Base-by-base conservation (phyloP, 225 moss, liverwort and hornwort genomes). In the Rhytidiadelphus loreus region DNA sequence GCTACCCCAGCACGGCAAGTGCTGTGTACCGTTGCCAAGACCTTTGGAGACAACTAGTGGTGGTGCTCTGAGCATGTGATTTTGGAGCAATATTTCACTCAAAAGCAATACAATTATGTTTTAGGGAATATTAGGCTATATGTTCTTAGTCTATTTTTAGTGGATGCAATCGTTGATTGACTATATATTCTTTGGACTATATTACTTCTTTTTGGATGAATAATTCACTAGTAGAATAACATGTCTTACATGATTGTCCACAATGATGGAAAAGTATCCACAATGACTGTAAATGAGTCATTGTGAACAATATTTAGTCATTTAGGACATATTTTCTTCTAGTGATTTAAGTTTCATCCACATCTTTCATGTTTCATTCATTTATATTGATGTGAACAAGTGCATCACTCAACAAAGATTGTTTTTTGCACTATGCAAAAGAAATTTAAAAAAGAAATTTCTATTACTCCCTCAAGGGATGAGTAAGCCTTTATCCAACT, bases 381-480 rank as follows among this genome's bases (percentile, higher is more conserved):
- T 43, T 43, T 26, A 26, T 26, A 26, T 16, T 14, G 16, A 71
- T 71, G 22, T 26, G 16, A 26, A 16, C 16, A 43, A 26, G 0
- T 2, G 0, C 43, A 71, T 71, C 5, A 43, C 8, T 73, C 11
- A 11, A 73, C 7, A 25, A 30, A 46, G 3, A 44, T 30, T 46
- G 6, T 3, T 73, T 46, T 30, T 11, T 11, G 9, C 16, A 35
- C 3, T 6, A 0, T 1, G 1, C 4, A n/a, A 71, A 71, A 41
- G 8, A 24, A 14, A 24, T 69, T n/a, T n/a, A 14, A 41, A 39
- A 24, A 24, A 70, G 0, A 25, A 41, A 4, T 25, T 12, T 0
- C 2, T 26, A 16, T 6, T 16, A 17, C 2, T 44, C 3, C 7
- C 3, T 1, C 0, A 17, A 44, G 1, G 6, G 11, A 16, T 44